These are phyloP conservation scores for Spiromastix sp. DNA, from an alignment of 2,329 filamentous ascomycete species.

Conservation along the genomic window DNA sequence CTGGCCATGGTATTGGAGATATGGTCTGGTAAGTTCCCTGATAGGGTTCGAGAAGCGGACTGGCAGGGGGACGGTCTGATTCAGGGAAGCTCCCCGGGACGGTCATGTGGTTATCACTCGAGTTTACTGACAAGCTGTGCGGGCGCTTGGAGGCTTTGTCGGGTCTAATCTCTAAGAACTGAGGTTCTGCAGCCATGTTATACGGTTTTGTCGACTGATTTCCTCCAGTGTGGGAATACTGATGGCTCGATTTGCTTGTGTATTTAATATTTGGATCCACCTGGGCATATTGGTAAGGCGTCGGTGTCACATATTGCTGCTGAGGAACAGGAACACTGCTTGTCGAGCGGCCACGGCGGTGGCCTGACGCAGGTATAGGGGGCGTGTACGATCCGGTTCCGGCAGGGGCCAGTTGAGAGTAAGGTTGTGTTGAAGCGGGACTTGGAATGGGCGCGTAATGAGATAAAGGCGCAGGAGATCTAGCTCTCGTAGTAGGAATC, in stretches of 20 bases:
- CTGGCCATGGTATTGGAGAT: constrained; percentile 84
- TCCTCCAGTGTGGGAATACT: constrained; percentile 9
- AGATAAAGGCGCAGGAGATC: neutral
- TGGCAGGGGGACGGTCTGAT: constrained; percentile 52
- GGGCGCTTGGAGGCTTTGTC: constrained; percentile 15
- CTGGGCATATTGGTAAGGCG: constrained; percentile 30
- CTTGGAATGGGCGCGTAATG: constrained; percentile 3
- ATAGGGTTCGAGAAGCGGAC: constrained; percentile 84
- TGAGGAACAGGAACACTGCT: constrained; percentile 13
- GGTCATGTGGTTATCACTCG: constrained; percentile 27
- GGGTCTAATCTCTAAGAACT: constrained; percentile 19
- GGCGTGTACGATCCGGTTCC: constrained; percentile 20
- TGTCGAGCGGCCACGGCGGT: constrained; percentile 23
- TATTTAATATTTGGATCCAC: constrained; percentile 30
- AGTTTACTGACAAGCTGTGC: constrained; percentile 26
- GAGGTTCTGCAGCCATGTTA: constrained; percentile 16
- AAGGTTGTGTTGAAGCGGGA: neutral
- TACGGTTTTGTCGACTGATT: constrained; percentile 13
- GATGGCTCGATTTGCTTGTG: constrained; percentile 17
- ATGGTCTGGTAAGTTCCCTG: constrained; percentile 89
- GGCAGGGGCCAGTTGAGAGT: constrained; percentile 10
- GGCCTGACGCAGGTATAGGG: constrained; percentile 11
- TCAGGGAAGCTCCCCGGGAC: constrained; percentile 19
- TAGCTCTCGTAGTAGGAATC: neutral
- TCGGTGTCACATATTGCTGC: constrained; percentile 22